These are phyloP conservation scores for Barnettozyma populi DNA, from an alignment of 805 yeast species.

Conservation along the genomic window DNA sequence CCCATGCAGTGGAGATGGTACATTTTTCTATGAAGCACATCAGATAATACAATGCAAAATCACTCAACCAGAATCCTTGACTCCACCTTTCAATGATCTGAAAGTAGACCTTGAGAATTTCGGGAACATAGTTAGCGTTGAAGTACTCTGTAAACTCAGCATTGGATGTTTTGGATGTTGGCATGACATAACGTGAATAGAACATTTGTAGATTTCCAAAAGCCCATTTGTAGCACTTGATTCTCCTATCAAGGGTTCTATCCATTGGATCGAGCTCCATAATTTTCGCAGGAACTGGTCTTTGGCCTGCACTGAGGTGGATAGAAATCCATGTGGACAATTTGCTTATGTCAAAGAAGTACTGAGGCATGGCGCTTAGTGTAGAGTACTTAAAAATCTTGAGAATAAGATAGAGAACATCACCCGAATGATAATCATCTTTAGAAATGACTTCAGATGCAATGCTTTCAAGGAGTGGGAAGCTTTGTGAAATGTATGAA, in stretches of 20 bases:
- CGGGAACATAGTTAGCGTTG: slow-evolving; percentile 57
- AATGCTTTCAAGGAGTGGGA: slow-evolving; percentile 51
- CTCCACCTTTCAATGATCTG: slow-evolving; percentile 38
- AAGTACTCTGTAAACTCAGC: slow-evolving; percentile 54
- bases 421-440: slow-evolving; percentile 31
- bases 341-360: slow-evolving; percentile 33
- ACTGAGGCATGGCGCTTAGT: slow-evolving; percentile 52
- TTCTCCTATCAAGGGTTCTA: slow-evolving; percentile 43
- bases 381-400: slow-evolving; percentile 63
- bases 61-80: slow-evolving; percentile 54
- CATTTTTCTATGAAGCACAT: slow-evolving; percentile 62
- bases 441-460: slow-evolving; percentile 36
- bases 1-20: slow-evolving; percentile 54
- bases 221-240: slow-evolving; percentile 85
- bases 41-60: slow-evolving; percentile 56
- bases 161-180: slow-evolving; percentile 30
- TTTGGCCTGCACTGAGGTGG: slow-evolving; percentile 54
- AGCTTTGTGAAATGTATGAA: slow-evolving; percentile 39
- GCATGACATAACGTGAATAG: slow-evolving; percentile 49
- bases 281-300: slow-evolving; percentile 49
- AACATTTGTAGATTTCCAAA: slow-evolving; percentile 70
- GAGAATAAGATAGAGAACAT: slow-evolving; percentile 53
- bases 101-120: slow-evolving; percentile 59
- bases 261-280: slow-evolving; percentile 43
- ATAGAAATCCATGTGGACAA: slow-evolving; percentile 59